A percentile compares a stretch with the other conserved stretches of the same genome.
phyloP scores from a whole-genome alignment of 202 grass and related monocot genomes.

The Eragrostis tef region DNA sequence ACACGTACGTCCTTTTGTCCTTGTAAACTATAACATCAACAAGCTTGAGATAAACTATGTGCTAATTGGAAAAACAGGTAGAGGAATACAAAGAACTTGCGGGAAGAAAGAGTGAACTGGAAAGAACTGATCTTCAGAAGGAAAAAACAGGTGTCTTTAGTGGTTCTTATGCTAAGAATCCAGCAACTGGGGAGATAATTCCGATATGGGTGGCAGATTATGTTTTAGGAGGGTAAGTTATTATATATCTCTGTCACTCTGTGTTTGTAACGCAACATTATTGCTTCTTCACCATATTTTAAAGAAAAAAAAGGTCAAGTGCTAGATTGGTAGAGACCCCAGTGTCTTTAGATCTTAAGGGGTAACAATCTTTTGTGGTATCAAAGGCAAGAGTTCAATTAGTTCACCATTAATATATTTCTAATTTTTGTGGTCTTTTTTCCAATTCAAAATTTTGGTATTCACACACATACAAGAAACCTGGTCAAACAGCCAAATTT shows the following conservation, averaged over 20 bases:
- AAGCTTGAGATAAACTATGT: slow-evolving; percentile 29
- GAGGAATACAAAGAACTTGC: slow-evolving; percentile 77
- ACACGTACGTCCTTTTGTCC: slow-evolving; percentile 53
- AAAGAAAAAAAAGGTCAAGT: slow-evolving; percentile 6
- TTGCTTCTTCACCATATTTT: slow-evolving; percentile 8
- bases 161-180: slow-evolving; percentile 93
- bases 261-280: slow-evolving; percentile 27
- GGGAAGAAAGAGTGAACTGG: slow-evolving; percentile 86
- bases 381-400: slow-evolving; percentile 4
- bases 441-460: neutral
- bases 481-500: neutral
- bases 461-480: slow-evolving; percentile 1
- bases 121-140: slow-evolving; percentile 99
- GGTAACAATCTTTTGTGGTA: neutral
- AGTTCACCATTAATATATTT: slow-evolving; percentile 19
- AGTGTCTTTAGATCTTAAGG: slow-evolving; percentile 17
- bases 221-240: slow-evolving; percentile 91
- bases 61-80: slow-evolving; percentile 61
- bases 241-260: slow-evolving; percentile 54
- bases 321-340: slow-evolving; percentile 4
- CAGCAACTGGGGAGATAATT: slow-evolving; percentile 81
- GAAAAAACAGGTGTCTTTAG: slow-evolving; percentile 97
- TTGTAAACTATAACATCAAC: slow-evolving; percentile 39
- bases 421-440: neutral
- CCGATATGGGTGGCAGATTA: slow-evolving; percentile 99